Evolutionary conservation across 331 rosid genomes (phyloP).

Genomic region (Dryas integrifolia): DNA sequence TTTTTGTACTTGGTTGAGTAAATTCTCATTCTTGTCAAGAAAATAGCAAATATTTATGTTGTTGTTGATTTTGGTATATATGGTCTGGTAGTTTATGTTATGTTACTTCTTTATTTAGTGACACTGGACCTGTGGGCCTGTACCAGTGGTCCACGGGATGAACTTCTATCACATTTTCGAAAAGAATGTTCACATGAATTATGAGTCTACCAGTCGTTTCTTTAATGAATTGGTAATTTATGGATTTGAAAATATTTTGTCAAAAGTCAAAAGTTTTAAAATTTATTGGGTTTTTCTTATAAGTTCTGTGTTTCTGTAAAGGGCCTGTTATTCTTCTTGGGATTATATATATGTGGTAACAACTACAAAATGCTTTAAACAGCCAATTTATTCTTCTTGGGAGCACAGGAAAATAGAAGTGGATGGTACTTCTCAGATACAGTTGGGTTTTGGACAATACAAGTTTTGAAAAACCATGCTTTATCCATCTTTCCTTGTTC

Average conservation of each 20-base stretch:
- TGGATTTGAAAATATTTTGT: neutral
- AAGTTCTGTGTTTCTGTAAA: neutral
- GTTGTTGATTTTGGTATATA: neutral
- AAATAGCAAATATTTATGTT: neutral
- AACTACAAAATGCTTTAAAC: too few relatives aligned
- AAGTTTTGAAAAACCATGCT: neutral
- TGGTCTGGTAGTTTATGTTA: neutral
- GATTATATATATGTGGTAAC: neutral
- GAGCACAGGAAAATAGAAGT: too few relatives aligned
- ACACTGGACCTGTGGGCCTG: neutral
- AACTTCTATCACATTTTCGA: neutral
- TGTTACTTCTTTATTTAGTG: neutral
- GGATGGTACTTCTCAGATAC: too few relatives aligned
- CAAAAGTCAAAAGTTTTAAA: neutral
- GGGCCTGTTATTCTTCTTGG: neutral
- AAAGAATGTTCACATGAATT: neutral
- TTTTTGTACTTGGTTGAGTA: neutral
- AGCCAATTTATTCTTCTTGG: too few relatives aligned
- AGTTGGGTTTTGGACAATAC: neutral
- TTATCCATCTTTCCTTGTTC: neutral
- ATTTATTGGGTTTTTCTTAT: neutral
- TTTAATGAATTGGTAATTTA: neutral
- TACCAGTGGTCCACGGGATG: neutral
- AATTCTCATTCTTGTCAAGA: neutral
- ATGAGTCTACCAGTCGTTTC: too few relatives aligned